Evolutionary conservation across 345 rosid genomes (phyloP).

Genomic region (Atalantia buxifolia): DNA sequence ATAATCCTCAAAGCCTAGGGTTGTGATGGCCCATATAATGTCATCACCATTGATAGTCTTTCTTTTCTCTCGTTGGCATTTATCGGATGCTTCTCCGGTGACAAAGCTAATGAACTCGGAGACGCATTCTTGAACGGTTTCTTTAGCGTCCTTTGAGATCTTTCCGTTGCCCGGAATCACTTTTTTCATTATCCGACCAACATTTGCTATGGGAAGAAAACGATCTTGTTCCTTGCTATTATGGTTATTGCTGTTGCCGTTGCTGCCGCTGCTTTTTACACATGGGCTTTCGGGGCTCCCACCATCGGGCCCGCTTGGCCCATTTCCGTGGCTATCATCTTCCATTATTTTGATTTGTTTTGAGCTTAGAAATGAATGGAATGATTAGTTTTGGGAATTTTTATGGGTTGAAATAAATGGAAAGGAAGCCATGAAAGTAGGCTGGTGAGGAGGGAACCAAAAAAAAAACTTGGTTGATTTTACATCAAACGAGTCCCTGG

Average conservation of each 20-base stretch:
- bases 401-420: slow-evolving; percentile 24
- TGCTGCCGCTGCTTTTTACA: slow-evolving; percentile 20
- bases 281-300: slow-evolving; percentile 61
- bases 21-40: slow-evolving; percentile 73
- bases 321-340: slow-evolving; percentile 48
- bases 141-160: slow-evolving; percentile 72
- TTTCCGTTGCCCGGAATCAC: slow-evolving; percentile 62
- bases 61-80: slow-evolving; percentile 66
- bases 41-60: slow-evolving; percentile 76
- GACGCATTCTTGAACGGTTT: slow-evolving; percentile 73
- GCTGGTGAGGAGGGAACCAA: slow-evolving; percentile 28
- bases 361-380: background rate
- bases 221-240: slow-evolving; percentile 61
- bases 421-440: slow-evolving; percentile 38
- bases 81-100: slow-evolving; percentile 70
- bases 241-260: slow-evolving; percentile 11
- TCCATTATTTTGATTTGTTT: slow-evolving; percentile 40
- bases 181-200: slow-evolving; percentile 76
- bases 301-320: slow-evolving; percentile 15
- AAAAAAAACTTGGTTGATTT: slow-evolving; percentile 21
- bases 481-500: slow-evolving; percentile 16
- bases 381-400: background rate
- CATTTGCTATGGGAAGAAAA: slow-evolving; percentile 71
- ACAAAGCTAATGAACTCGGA: slow-evolving; percentile 76
- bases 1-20: slow-evolving; percentile 68